Conservation (phyloP, 164 flowering plant species). For the Pachysandra terminalis region DNA sequence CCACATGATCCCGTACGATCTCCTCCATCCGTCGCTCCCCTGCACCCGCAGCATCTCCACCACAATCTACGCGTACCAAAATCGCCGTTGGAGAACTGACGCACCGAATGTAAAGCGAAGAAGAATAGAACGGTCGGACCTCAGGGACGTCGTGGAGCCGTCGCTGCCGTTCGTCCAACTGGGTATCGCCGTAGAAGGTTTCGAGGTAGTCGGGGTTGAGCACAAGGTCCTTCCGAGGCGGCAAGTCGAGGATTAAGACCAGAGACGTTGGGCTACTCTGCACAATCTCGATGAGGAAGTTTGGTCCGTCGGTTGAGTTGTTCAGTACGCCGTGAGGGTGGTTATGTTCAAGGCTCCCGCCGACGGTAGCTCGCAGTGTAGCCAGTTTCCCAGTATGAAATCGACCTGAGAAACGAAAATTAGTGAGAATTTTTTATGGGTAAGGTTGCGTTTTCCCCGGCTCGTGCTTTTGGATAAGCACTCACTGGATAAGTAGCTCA, state of each 20-base stretch:
- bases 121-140: conserved; percentile 49
- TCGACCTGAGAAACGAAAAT: conserved; percentile 70
- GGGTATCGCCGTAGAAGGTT: conserved; percentile 63
- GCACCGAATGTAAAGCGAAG: conserved; percentile 56
- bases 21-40: conserved; percentile 42
- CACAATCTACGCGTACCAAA: conserved; percentile 36
- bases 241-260: conserved; percentile 64
- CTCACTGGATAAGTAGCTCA: too few relatives aligned
- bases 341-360: conserved; percentile 67
- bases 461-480: too few relatives aligned
- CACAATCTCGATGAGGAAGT: conserved; percentile 61
- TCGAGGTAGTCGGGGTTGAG: conserved; percentile 61
- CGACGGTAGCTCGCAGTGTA: conserved; percentile 58
- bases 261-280: conserved; percentile 62
- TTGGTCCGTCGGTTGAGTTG: conserved; percentile 67
- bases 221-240: conserved; percentile 71
- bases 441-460: too few relatives aligned
- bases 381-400: conserved; percentile 71
- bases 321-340: conserved; percentile 56
- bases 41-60: too few relatives aligned
- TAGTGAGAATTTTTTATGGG: too few relatives aligned
- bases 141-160: conserved; percentile 39
- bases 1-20: conserved; percentile 33
- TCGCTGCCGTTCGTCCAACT: conserved; percentile 45
- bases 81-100: conserved; percentile 61